Evolutionary conservation across 2,329 filamentous ascomycete species (phyloP).

Genomic region (Aspergillus floridensis): DNA sequence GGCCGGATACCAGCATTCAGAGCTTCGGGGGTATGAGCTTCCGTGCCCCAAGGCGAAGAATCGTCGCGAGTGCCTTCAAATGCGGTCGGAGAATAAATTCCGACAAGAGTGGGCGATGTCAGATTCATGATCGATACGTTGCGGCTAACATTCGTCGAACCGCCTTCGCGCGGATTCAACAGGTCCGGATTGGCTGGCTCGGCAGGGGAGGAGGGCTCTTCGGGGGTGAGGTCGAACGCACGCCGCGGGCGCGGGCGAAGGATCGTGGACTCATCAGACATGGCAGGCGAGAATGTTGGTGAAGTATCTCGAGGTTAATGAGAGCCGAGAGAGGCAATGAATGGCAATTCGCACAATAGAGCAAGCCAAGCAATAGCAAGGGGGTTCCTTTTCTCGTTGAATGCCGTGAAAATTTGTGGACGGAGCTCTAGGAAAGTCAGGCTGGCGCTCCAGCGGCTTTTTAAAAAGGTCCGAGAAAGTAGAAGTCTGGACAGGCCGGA

Average conservation of each 20-base stretch:
- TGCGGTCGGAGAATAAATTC: constrained; percentile 76
- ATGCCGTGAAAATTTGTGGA: neutral
- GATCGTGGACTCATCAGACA: constrained; percentile 51
- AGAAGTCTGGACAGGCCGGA: neutral
- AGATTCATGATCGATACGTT: constrained; percentile 80
- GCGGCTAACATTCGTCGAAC: constrained; percentile 55
- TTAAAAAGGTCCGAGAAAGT: neutral
- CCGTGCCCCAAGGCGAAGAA: constrained; percentile 74
- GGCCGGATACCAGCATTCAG: constrained; percentile 44
- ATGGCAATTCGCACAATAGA: neutral
- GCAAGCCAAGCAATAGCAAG: neutral
- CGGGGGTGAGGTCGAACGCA: constrained; percentile 62
- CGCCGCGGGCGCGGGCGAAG: constrained; percentile 70
- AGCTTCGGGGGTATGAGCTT: constrained; percentile 65
- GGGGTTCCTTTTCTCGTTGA: neutral
- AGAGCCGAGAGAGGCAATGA: neutral
- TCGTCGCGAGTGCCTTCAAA: constrained; percentile 57
- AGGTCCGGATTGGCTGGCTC: constrained; percentile 37
- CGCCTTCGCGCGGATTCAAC: constrained; percentile 32
- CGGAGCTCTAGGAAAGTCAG: neutral
- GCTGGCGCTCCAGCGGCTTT: neutral
- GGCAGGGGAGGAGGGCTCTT: constrained; percentile 40
- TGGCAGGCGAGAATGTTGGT: constrained; percentile 15
- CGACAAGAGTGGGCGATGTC: constrained; percentile 82
- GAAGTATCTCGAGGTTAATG: neutral